Percentiles rank a stretch among this genome's conserved stretches.
These are phyloP conservation scores for Fulvia fulva DNA, from an alignment of 2,329 filamentous ascomycete species.

Conservation along the genomic window DNA sequence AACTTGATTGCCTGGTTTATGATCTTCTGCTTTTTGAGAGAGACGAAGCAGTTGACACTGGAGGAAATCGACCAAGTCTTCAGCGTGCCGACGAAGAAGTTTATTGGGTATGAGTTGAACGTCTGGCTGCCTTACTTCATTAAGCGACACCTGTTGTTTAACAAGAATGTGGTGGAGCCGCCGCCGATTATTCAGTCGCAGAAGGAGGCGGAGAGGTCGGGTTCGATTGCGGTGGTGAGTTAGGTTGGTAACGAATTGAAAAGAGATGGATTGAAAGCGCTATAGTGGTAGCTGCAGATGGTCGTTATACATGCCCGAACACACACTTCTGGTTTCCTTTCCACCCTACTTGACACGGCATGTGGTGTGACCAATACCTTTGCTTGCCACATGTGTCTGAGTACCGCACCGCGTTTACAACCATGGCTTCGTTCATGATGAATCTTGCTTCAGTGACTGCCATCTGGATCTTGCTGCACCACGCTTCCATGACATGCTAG, in stretches of 20 bases:
- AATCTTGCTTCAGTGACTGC: no score
- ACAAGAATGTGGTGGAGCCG: conserved; percentile 37
- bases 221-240: not conserved
- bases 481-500: no score
- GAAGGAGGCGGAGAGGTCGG: not conserved
- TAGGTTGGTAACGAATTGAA: not conserved
- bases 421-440: no score
- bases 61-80: conserved; percentile 52
- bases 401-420: no score
- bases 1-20: conserved; percentile 53
- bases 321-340: no score
- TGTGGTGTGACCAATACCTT: no score
- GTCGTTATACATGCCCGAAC: no score
- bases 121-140: conserved; percentile 42
- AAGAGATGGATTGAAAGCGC: no score
- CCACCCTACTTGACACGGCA: no score
- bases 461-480: no score
- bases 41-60: conserved; percentile 47
- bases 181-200: conserved; percentile 15
- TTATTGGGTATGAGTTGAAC: conserved; percentile 38
- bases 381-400: no score
- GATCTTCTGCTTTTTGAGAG: conserved; percentile 46
- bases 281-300: no score
- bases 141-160: conserved; percentile 38
- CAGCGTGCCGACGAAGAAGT: conserved; percentile 45